These are phyloP conservation scores for Angomonas ambiguus DNA, from an alignment of 208 protist genomes.

Conservation along the genomic window DNA sequence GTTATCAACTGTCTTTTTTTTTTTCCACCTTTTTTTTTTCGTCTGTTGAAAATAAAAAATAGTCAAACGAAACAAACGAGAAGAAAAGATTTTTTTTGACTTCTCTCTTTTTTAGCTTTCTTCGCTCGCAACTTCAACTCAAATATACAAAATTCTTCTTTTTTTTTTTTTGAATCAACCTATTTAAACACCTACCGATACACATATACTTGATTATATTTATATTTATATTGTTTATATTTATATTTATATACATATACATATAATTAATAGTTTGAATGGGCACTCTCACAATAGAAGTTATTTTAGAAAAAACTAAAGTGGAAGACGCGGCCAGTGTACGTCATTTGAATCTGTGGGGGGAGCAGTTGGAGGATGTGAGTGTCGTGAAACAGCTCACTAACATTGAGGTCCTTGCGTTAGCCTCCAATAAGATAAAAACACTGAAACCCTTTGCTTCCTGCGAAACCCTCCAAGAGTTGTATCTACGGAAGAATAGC, in stretches of 20 bases:
- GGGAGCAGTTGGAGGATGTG: constrained; percentile 79
- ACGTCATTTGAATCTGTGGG: constrained; percentile 91
- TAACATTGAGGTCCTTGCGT: constrained; percentile 80
- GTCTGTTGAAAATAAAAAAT: neutral
- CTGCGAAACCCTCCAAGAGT: constrained; percentile 76
- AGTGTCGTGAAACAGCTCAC: constrained; percentile 56
- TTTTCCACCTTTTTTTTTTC: constrained; percentile 6
- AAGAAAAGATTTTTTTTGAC: constrained; percentile 6
- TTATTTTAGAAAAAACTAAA: constrained; percentile 88
- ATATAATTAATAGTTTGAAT: too few species aligned
- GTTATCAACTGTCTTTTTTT: neutral
- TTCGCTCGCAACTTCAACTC: too few species aligned
- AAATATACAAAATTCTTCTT: too few species aligned
- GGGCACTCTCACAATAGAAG: constrained; percentile 58
- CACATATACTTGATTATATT: constrained; percentile 7
- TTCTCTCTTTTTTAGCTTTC: constrained; percentile 2
- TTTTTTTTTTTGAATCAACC: neutral
- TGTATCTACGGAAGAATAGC: constrained; percentile 93
- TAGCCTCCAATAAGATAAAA: constrained; percentile 81
- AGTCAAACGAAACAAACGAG: constrained; percentile 3
- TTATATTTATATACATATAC: neutral
- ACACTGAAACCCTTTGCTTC: constrained; percentile 59
- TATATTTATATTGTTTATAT: neutral
- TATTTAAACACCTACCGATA: neutral
- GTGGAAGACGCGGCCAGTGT: constrained; percentile 62